Evolutionary conservation across 768 basidiomycete species (phyloP), one percentile per base, ranked within the genome.

Genomic region (Crassisporium funariophilum): DNA sequence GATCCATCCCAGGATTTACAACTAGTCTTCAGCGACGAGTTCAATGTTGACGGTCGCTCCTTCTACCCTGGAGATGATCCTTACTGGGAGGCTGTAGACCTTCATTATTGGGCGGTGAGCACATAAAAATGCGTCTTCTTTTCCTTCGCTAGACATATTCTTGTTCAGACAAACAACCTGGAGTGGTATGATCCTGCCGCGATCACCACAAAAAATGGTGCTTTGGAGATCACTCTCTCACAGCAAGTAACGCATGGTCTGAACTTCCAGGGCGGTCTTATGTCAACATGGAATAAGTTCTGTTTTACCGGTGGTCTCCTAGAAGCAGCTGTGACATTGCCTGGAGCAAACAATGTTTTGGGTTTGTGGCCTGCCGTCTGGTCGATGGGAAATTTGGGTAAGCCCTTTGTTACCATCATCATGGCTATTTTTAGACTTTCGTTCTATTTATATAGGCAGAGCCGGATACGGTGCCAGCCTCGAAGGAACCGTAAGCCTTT

Each of bases 131-230:
- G 34, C 25, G 41, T 37, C 27, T 9, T 33, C 21, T 29, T 38
- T 33, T 35, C 22, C 44, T 4, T 42, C 39, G 15, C 41, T 39
- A 25, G 36, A 24, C 22, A 12, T 22, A 29, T 31, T 11, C 9
- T 21, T 24, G 4, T 29, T 19, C 40, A 84, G 79, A 84, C 87
- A 10, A 79, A 79, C 51, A 86, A 89, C 60, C 55, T 88, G 62
- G 89, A 97, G 66, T 95, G 91, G 91, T 94, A 95, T 62, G 87
- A 88, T 60, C 93, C 94, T 0, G 80, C 70, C 20, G 84, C 86
- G 13, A 69, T 91, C 39, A 86, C 81, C 5, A 97, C 95, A 7
- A 70, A 70, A 49, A 72, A 77, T 53, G 95, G 95, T 16, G 70
- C 76, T 31, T 77, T 98, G 31, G 78, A 86, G 53, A 82, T 95